Evolutionary conservation across 805 yeast species (phyloP), one percentile per base, ranked within the genome.

Genomic region (Ogataea saltuana): DNA sequence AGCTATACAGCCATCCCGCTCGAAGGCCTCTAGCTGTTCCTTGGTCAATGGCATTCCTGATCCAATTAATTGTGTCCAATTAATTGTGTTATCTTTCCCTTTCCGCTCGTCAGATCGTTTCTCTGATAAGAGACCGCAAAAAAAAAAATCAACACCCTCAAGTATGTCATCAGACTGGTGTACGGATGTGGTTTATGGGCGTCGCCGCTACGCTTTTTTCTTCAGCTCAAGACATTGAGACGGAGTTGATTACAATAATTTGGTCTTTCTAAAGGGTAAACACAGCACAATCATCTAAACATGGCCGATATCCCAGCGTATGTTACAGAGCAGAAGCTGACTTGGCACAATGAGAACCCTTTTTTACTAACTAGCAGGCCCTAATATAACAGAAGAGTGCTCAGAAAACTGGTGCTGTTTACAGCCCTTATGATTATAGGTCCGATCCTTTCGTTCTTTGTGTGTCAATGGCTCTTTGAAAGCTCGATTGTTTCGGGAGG

Each of bases 401-500:
- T 85, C 29, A 74, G 71, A 49, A 86, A 85, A 64, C 75, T 86
- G 45, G 72, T 85, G 64, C 72, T 83, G 55, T 85, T 83, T 71
- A 85, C 95, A 11, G 83, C 73, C 5, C 81, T 86, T 45, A 86
- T 86, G 93, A 79, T 86, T 40, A 64, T 76, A 18, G 71, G 80
- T 37, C 95, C 95, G 18, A 56, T 86, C 49, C 41, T 74, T 20
- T 68, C 84, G 1, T 86, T 86, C 63, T 86, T 86, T 60, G 47
- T 65, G 6, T 43, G 54, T 18, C 43, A 54, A 15, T 36, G 49
- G 4, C 12, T 61, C 7, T 53, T 57, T 26, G 71, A 69, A 35
- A 85, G 77, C 55, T 76, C 89, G 1, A 63, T 85, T 11, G 67
- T 83, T 10, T 81, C 88, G 39, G 95, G 95, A 31, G 93, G 93